Evolutionary conservation across 495 filamentous ascomycete genomes (phyloP).

Genomic region (Neurospora sp.): DNA sequence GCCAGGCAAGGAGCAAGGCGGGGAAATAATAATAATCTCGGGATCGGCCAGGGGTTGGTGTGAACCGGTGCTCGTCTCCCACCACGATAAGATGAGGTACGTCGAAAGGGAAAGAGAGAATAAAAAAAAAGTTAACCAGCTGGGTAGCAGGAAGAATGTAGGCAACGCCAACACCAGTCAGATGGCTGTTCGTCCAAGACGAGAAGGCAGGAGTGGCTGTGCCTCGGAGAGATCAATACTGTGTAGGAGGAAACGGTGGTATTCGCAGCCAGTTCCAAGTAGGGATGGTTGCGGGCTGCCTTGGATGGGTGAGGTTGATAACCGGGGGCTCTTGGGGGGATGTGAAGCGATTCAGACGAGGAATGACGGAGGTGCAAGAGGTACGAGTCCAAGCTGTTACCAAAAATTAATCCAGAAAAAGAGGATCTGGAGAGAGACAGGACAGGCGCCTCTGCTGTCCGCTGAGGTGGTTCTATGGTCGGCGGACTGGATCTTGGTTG

Average conservation of each 20-base stretch:
- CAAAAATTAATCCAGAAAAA: not conserved
- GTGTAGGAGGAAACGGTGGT: not conserved
- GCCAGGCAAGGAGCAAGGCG: constrained; percentile 5
- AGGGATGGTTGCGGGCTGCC: not conserved
- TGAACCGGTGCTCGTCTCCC: not conserved
- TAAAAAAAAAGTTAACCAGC: constrained; percentile 16
- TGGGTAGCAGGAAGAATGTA: not conserved
- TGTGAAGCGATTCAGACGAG: not conserved
- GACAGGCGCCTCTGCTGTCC: not conserved
- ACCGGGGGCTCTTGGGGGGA: not conserved
- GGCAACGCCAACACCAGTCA: not conserved
- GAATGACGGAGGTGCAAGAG: not conserved
- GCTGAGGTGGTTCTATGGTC: not conserved
- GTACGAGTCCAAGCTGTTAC: not conserved
- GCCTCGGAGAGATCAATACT: not conserved
- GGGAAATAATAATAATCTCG: constrained; percentile 31
- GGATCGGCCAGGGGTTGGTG: constrained; percentile 13
- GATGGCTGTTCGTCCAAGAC: not conserved
- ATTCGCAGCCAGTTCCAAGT: not conserved
- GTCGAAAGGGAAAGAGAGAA: constrained; percentile 4
- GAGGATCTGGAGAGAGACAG: not conserved
- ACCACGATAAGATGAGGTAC: not conserved
- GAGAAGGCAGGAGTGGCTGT: not conserved
- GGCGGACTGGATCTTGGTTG: not conserved
- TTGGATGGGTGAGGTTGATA: not conserved